Evolutionary conservation across 2,329 filamentous ascomycete species (phyloP).

Genomic region (Hypoxylon sp.): DNA sequence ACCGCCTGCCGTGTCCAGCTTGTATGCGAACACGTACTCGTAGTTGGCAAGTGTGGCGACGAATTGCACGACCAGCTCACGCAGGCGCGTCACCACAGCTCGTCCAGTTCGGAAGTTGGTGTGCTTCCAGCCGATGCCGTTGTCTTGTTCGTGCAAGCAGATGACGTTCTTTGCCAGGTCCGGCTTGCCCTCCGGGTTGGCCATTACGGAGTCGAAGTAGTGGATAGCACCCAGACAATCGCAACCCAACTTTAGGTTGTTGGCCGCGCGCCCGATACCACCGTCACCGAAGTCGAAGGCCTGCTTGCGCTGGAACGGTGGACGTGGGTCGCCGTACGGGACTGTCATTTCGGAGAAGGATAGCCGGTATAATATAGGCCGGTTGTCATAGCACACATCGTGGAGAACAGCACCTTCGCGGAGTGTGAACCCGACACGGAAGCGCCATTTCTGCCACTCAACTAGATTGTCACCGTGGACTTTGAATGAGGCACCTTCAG

Average conservation of each 20-base stretch:
- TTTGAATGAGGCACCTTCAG: conserved; percentile 55
- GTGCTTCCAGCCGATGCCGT: conserved; percentile 78
- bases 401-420: conserved; percentile 73
- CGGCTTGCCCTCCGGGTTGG: conserved; percentile 67
- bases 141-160: conserved; percentile 78
- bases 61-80: conserved; percentile 75
- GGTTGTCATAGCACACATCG: conserved; percentile 71
- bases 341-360: conserved; percentile 73
- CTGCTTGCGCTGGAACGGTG: conserved; percentile 74
- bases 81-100: conserved; percentile 71
- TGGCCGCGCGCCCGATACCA: conserved; percentile 73
- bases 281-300: conserved; percentile 78
- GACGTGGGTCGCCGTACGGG: conserved; percentile 72
- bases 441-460: conserved; percentile 65
- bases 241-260: conserved; percentile 76
- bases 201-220: conserved; percentile 64
- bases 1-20: conserved; percentile 73
- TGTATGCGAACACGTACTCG: conserved; percentile 76
- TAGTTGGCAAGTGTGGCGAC: conserved; percentile 79
- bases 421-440: conserved; percentile 72
- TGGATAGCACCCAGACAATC: conserved; percentile 78
- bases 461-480: conserved; percentile 50
- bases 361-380: conserved; percentile 70
- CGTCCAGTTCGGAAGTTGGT: conserved; percentile 75
- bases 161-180: conserved; percentile 70